Base-by-base conservation (phyloP, 768 basidiomycete species). In the Suillus weaverae region DNA sequence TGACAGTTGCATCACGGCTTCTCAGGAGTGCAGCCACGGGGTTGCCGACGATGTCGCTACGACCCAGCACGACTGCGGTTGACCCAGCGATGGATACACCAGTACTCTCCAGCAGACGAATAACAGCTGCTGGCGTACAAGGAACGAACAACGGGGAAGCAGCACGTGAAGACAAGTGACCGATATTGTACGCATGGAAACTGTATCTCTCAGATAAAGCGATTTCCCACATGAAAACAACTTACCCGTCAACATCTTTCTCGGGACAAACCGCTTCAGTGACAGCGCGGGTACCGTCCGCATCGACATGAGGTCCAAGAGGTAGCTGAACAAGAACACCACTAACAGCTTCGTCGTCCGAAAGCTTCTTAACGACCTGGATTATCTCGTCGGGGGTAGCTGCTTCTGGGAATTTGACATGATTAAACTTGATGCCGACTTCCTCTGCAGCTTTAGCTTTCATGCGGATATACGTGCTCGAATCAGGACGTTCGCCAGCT, bases 101-200 rank as follows among this genome's bases (percentile, higher is more conserved):
- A n/a, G 95, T 93, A 9, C 89, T 88, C 71, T 98, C 94, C 70
- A 99, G 83, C 53, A 99, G 87, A 66, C 88, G 87, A 70, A 99
- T 92, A 61, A 95, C 90, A 22, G 94, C 97, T 22, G 95, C 87
- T 0, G 97, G 97, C 7, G 97, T 99, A 81, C 97, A 99, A 20
- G 97, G 97, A 3, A 88, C 81, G 79, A 97, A 99, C 61, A 97
- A 83, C 36, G 97, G 97, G 4, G 85, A 85, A 6, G 93, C 88
- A 41, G 95, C 92, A 69, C 95, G 89, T 53, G 95, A 97, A 54
- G 92, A 89, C 53, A 99, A 84, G 70, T 95, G 91, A 18, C 97
- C 97, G 67, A 99, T 97, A 78, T 99, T 99, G 78, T 97, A 96
- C 5, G 97, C 95, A 80, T 98, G 95, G 83, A 99, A 99, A 33